Percentiles rank a stretch among this genome's conserved stretches.
phyloP scores from a whole-genome alignment of 495 filamentous ascomycete species.

The Penicillium ochrochloron region DNA sequence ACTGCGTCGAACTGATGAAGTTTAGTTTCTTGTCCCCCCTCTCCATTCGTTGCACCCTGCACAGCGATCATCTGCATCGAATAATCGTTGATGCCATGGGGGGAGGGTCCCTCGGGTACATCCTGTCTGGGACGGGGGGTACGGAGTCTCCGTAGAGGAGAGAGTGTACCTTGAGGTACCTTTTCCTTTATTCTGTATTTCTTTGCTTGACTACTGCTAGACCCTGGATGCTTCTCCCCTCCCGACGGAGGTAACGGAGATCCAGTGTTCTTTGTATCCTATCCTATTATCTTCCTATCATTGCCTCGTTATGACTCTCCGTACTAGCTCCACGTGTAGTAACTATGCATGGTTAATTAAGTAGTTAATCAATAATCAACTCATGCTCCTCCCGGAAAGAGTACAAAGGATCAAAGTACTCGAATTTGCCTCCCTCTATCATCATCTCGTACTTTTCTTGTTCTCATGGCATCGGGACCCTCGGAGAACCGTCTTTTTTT shows the following conservation, averaged over 20 bases:
- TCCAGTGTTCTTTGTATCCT: neutral
- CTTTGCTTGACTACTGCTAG: neutral
- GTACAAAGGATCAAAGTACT: neutral
- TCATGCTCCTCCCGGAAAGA: neutral
- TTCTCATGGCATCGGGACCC: neutral
- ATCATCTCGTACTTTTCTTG: conserved; percentile 2
- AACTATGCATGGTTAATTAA: neutral
- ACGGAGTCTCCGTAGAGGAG: neutral
- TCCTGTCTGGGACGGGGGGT: conserved; percentile 4
- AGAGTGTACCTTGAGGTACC: neutral
- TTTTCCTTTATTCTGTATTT: neutral
- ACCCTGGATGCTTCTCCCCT: neutral
- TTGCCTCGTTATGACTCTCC: neutral
- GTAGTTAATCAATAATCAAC: neutral
- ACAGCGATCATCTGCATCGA: conserved; percentile 9
- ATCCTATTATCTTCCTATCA: no score
- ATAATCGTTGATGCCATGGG: neutral
- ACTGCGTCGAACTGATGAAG: neutral
- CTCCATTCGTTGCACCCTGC: conserved; percentile 1
- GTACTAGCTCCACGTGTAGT: no score
- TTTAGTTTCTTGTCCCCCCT: neutral
- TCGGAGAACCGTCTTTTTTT: conserved; percentile 8
- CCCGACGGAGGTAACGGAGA: conserved; percentile 2
- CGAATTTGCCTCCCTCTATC: neutral
- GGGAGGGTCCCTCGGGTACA: neutral